Evolutionary conservation across 1,139 yeast species (phyloP), one percentile per base, ranked within the genome.

Genomic region (Pichia sp.): DNA sequence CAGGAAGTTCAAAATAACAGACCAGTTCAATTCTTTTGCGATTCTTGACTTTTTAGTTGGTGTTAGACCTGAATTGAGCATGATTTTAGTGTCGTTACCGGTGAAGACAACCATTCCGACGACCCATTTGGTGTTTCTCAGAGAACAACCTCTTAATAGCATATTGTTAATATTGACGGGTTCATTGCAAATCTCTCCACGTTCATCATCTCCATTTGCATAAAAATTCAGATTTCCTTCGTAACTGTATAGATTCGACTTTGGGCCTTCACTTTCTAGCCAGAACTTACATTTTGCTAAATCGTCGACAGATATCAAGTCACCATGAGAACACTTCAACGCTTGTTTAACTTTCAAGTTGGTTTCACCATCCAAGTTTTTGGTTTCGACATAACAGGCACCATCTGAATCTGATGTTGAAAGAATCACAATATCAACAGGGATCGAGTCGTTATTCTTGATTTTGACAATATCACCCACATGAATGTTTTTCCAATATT

Each of bases 351-450:
- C 82, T 70, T 93, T 93, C 68, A 93, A 77, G 68, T 93, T 93
- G 5, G 98, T 90, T 72, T 93, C 99, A 69, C 99, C 99, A 71
- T 93, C 98, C 64, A 93, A 78, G 69, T 93, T 93, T 66, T 91
- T 92, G 1, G 99, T 93, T 71, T 93, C 98, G 45, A 92, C 84
- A 66, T 85, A 92, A 72, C 98, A 92, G 48, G 86, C 91, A 46
- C 96, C 96, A 67, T 93, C 98, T 1, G 79, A 70, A 67, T 92
- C 97, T 0, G 96, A 86, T 0, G 96, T 84, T 2, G 96, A 81
- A 47, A 93, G 67, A 34, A 92, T 73, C 17, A 90, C 78, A 41
- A 92, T 71, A 73, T 93, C 99, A 9, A 97, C 97, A 2, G 99
- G 99, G 31, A 93, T 83, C 71, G 90, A 95, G 69, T 92, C 97